Percentiles rank a stretch among this genome's conserved stretches.
These are phyloP conservation scores for Periconia sp. DNA, from an alignment of 2,329 filamentous ascomycete species.

Conservation along the genomic window DNA sequence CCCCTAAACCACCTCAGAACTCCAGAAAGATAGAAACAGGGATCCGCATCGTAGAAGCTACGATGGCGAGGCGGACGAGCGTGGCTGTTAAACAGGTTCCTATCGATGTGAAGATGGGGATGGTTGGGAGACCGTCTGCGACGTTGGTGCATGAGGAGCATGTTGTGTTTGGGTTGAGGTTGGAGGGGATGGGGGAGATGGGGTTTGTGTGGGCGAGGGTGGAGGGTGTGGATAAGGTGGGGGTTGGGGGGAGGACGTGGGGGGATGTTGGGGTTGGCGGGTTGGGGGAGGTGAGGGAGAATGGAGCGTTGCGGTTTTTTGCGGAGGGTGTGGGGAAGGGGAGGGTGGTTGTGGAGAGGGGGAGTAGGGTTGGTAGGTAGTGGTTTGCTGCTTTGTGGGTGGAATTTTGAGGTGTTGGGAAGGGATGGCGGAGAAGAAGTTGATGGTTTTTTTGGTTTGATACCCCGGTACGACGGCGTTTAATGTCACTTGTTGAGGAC, in stretches of 20 bases:
- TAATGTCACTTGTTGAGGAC: no score
- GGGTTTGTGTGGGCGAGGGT: slow-evolving; percentile 24
- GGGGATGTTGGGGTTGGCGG: slow-evolving; percentile 23
- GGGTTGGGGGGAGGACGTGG: slow-evolving; percentile 12
- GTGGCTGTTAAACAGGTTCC: slow-evolving; percentile 13
- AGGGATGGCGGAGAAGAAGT: no score
- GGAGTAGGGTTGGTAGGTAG: not conserved
- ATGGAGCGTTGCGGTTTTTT: slow-evolving; percentile 23
- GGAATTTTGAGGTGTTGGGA: no score
- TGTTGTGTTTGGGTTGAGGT: slow-evolving; percentile 24
- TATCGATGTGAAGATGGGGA: not conserved
- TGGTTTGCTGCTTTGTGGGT: no score
- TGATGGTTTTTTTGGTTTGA: no score
- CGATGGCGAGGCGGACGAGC: slow-evolving; percentile 23
- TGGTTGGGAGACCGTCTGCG: not conserved
- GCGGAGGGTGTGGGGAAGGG: not conserved
- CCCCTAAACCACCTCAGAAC: not conserved
- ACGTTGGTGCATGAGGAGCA: slow-evolving; percentile 21
- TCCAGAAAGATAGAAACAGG: not conserved
- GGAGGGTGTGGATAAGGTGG: not conserved
- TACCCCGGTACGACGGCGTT: no score
- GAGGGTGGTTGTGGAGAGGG: not conserved
- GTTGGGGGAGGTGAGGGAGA: slow-evolving; percentile 19
- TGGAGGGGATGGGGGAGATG: slow-evolving; percentile 29
- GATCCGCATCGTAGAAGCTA: slow-evolving; percentile 22